phyloP scores from a whole-genome alignment of 768 basidiomycete genomes.

The Collybiopsis luxurians region DNA sequence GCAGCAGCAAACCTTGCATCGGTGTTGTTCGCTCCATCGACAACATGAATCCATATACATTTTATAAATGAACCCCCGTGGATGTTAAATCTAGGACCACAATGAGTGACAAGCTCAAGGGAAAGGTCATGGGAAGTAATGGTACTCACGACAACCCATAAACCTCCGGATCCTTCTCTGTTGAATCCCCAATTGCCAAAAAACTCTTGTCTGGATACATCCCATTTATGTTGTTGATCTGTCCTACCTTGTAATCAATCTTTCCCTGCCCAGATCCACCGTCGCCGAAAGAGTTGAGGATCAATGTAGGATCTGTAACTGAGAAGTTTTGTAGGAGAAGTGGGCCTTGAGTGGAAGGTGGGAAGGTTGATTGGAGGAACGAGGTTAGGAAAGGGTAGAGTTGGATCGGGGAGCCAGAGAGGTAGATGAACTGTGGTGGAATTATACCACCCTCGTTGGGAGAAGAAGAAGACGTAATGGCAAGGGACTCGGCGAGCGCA shows the following conservation, averaged over 20 bases:
- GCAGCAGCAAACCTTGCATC: conserved; percentile 32
- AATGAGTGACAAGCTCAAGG: neutral
- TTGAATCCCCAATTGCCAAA: conserved; percentile 41
- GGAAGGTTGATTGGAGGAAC: conserved; percentile 34
- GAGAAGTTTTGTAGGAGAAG: conserved; percentile 38
- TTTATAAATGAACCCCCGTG: conserved; percentile 32
- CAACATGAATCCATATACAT: conserved; percentile 43
- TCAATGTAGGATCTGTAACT: conserved; percentile 24
- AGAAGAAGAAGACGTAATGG: too few species aligned
- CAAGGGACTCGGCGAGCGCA: conserved; percentile 33
- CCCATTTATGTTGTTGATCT: conserved; percentile 35
- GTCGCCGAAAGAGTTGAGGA: conserved; percentile 21
- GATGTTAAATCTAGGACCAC: conserved; percentile 32
- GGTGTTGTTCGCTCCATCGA: conserved; percentile 40
- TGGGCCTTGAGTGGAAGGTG: conserved; percentile 31
- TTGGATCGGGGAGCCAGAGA: conserved; percentile 44
- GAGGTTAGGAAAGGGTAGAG: conserved; percentile 41
- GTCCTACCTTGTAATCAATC: conserved; percentile 31
- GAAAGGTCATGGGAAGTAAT: neutral
- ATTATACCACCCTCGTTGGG: conserved; percentile 10
- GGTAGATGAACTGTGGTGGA: conserved; percentile 39
- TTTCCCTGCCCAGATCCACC: conserved; percentile 20
- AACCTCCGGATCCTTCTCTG: conserved; percentile 43
- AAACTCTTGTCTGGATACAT: conserved; percentile 44
- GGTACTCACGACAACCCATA: conserved; percentile 27